Percentiles rank a stretch among this genome's conserved stretches.
These are phyloP conservation scores for Viola odorata DNA, from an alignment of 345 rosid genomes.

Conservation along the genomic window DNA sequence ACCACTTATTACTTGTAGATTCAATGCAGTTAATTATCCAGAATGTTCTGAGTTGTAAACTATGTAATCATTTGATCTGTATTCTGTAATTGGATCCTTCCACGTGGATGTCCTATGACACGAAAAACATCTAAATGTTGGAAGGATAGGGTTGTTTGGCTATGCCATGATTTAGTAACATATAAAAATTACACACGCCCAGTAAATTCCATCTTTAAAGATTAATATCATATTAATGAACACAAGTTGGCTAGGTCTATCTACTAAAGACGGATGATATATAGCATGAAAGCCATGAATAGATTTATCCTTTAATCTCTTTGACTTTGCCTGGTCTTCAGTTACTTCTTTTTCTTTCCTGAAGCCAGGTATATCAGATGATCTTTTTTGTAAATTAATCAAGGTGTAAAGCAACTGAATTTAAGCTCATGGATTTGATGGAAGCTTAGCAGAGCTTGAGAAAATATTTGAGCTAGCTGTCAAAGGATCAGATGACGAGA, in stretches of 20 bases:
- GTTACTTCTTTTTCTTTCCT: slow-evolving; percentile 54
- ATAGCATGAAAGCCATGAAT: neutral
- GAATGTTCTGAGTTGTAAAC: no score
- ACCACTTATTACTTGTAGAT: slow-evolving; percentile 4
- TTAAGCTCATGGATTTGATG: slow-evolving; percentile 82
- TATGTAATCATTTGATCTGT: neutral
- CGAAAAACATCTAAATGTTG: neutral
- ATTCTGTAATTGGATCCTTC: slow-evolving; percentile 2
- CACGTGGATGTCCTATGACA: no score
- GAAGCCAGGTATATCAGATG: slow-evolving; percentile 68
- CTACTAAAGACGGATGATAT: neutral
- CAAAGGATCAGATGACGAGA: slow-evolving; percentile 83
- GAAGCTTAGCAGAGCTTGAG: slow-evolving; percentile 96
- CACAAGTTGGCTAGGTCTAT: slow-evolving; percentile 1
- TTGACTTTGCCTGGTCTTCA: slow-evolving; percentile 48
- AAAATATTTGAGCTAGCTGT: slow-evolving; percentile 82
- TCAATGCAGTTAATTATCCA: neutral
- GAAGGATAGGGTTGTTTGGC: slow-evolving; percentile 11
- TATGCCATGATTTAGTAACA: no score
- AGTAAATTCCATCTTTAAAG: neutral
- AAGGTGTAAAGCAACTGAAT: slow-evolving; percentile 69
- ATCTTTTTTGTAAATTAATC: slow-evolving; percentile 61
- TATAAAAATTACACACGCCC: no score
- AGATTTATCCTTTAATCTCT: slow-evolving; percentile 16
- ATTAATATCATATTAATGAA: neutral